Base-by-base conservation (phyloP, 371 early-diverging fungal species). In the Mucor plumbeus region DNA sequence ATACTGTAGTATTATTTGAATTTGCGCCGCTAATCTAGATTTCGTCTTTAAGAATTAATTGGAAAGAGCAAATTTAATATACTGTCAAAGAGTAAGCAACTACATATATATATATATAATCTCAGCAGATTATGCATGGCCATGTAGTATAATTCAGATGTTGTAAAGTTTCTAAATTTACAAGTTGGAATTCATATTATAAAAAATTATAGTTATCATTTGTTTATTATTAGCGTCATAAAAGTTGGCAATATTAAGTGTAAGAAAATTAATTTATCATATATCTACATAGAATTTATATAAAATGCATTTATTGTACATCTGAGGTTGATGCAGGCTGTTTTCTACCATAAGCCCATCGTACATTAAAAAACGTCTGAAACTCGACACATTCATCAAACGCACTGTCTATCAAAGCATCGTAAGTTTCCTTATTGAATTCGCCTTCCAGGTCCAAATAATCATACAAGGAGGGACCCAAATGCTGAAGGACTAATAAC, bases 381-480 rank as follows among this genome's bases (percentile, higher is more conserved):
- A 73, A 73, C 64, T 78, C 70, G 17, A 72, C 81, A 60, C 81
- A 81, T 65, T 81, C 81, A 64, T 81, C 69, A 73, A 78, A 81
- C 10, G 78, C 78, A 6, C 63, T 76, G 34, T 81, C 81, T 19
- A 81, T 17, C 13, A 62, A 72, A 40, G 56, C 54, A 6, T 76
- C 72, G 50, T 64, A 78, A 0, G 54, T 53, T 9, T 59, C 69
- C 62, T 68, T 50, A 38, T 68, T 59, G 48, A 58, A 78, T 21
- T 69, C 67, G 0, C 64, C 69, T 7, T 65, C 77, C 1, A 68
- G 21, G 0, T 67, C 69, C 5, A 78, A 11, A 34, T 66, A 58
- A 9, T 64, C 64, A 50, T 64, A 74, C 7, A 78, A 26, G 3
- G 33, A 1, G 3, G 77, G 73, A 0, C 73, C 77, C 13, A 73